phyloP scores from a whole-genome alignment of 192 early-diverging fungal species.

The Kappamyces sp. region DNA sequence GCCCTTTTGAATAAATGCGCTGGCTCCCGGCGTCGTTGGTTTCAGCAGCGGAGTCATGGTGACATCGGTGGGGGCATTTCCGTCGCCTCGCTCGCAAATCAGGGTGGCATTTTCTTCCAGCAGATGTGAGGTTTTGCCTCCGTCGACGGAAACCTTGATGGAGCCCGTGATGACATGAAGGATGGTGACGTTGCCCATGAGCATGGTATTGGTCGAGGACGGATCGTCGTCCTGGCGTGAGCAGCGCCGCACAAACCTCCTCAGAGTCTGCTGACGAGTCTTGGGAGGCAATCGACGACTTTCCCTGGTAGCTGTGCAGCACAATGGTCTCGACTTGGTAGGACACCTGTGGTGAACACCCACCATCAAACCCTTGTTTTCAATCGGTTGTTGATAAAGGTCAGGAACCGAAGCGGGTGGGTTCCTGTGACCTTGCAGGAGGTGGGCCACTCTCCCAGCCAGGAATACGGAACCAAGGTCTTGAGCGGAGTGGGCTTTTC shows the following conservation, averaged over 20 bases:
- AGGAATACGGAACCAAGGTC: conserved; percentile 53
- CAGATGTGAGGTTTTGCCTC: conserved; percentile 12
- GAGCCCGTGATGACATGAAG: conserved; percentile 55
- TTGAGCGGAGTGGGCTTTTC: conserved; percentile 41
- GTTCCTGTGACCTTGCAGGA: conserved; percentile 24
- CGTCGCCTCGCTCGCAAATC: conserved; percentile 50
- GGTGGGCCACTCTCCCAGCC: conserved; percentile 49
- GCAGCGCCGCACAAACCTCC: too few relatives aligned
- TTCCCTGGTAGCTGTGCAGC: conserved; percentile 34
- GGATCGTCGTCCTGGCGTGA: too few relatives aligned
- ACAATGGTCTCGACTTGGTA: conserved; percentile 25
- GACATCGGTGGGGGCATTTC: conserved; percentile 38
- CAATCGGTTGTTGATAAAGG: conserved; percentile 35
- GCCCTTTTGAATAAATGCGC: conserved; percentile 1
- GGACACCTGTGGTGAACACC: conserved; percentile 3
- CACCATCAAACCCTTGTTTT: conserved; percentile 23
- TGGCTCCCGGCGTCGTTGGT: background rate
- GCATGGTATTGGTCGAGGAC: conserved; percentile 38
- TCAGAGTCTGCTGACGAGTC: too few relatives aligned
- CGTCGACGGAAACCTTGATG: conserved; percentile 32
- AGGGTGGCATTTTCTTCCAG: conserved; percentile 44
- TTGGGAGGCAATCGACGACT: too few relatives aligned
- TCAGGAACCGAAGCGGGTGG: conserved; percentile 25
- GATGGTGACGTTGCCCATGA: conserved; percentile 47
- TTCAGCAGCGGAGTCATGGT: conserved; percentile 36